Evolutionary conservation across 164 flowering plant species (phyloP).

Genomic region (Litsea cubeba): DNA sequence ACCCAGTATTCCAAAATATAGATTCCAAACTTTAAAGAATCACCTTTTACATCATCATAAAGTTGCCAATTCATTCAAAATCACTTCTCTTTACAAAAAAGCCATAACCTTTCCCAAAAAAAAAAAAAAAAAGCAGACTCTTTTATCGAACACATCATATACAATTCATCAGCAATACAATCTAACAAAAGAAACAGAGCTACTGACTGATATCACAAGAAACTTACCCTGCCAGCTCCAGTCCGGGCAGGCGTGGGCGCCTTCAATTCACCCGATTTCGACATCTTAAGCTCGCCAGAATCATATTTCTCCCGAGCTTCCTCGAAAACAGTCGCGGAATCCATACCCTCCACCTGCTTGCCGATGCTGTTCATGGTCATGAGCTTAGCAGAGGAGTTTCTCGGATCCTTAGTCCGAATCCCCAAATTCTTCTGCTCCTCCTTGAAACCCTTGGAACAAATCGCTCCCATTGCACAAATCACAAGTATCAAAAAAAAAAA

Average conservation of each 20-base stretch:
- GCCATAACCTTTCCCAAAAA: background rate
- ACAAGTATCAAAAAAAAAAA: background rate
- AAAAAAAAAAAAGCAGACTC: background rate
- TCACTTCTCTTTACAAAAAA: background rate
- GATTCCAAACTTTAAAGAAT: too few relatives aligned
- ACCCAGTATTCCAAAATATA: too few relatives aligned
- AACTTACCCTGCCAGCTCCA: constrained; percentile 6
- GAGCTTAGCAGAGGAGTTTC: background rate
- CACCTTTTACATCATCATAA: too few relatives aligned
- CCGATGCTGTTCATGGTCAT: background rate
- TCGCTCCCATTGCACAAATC: constrained; percentile 5
- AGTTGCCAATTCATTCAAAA: background rate
- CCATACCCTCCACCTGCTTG: background rate
- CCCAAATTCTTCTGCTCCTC: background rate
- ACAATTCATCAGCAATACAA: background rate
- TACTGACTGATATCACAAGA: background rate
- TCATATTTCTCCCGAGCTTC: background rate
- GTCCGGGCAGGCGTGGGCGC: background rate
- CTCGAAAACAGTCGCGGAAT: background rate
- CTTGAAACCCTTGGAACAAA: constrained; percentile 1
- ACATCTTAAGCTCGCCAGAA: constrained; percentile 10
- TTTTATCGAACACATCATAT: too few relatives aligned
- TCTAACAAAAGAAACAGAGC: background rate
- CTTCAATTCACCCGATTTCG: constrained; percentile 3
- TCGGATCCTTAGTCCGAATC: background rate